Conservation (phyloP, 257 asterid species). For the Fraxinus americana region DNA sequence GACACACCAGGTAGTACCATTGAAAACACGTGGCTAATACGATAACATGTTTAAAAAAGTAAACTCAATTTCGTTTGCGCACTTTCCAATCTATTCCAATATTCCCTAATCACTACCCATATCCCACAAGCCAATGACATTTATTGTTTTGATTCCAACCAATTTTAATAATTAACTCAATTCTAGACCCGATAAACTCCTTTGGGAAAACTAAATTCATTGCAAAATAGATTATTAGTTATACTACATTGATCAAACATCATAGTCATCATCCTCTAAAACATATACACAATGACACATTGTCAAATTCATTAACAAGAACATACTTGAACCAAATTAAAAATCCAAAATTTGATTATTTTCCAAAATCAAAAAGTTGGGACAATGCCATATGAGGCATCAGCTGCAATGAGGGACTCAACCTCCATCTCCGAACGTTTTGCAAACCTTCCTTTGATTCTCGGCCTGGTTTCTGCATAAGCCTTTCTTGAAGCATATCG, state of each 20-base stretch:
- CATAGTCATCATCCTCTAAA: conserved; percentile 8
- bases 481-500: conserved; percentile 88
- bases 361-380: conserved; percentile 40
- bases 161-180: neutral
- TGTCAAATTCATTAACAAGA: conserved; percentile 13
- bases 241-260: conserved; percentile 14
- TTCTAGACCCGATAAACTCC: neutral
- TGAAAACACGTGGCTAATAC: too few relatives aligned
- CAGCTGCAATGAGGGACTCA: conserved; percentile 42
- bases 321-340: neutral
- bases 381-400: conserved; percentile 58
- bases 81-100: neutral
- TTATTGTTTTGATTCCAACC: neutral
- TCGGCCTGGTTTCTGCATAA: conserved; percentile 79
- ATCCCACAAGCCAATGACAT: neutral
- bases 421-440: conserved; percentile 61
- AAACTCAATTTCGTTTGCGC: too few relatives aligned
- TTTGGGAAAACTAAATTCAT: conserved; percentile 1
- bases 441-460: conserved; percentile 82
- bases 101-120: neutral
- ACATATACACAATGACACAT: conserved; percentile 20
- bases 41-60: too few relatives aligned
- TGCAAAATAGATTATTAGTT: conserved; percentile 26
- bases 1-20: too few relatives aligned
- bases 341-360: conserved; percentile 20